These are phyloP conservation scores for Quercus robur DNA, from an alignment of 306 rosid genomes.

Conservation along the genomic window DNA sequence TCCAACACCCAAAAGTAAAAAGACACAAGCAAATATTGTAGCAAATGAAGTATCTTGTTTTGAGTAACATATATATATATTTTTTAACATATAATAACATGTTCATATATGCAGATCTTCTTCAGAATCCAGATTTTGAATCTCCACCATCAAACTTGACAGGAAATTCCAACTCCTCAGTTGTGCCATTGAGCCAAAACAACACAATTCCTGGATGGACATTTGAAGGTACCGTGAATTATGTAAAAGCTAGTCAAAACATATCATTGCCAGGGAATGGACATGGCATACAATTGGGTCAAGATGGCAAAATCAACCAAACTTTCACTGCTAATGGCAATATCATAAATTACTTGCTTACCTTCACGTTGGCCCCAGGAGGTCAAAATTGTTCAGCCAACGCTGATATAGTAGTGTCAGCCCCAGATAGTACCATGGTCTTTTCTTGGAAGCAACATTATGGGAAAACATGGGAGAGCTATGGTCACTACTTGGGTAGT, in stretches of 20 bases:
- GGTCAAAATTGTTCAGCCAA: slow-evolving; percentile 23
- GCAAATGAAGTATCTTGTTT: not conserved
- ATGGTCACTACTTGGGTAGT: slow-evolving; percentile 33
- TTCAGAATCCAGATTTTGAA: slow-evolving; percentile 34
- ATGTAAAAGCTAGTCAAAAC: slow-evolving; percentile 18
- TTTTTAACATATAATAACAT: not conserved
- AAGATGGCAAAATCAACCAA: slow-evolving; percentile 36
- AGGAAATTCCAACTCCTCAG: not conserved
- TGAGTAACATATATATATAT: not conserved
- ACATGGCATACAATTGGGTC: slow-evolving; percentile 26
- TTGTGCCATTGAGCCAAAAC: slow-evolving; percentile 9
- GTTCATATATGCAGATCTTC: slow-evolving; percentile 19
- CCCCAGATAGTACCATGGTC: slow-evolving; percentile 23
- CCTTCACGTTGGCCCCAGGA: slow-evolving; percentile 11
- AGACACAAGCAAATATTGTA: not conserved
- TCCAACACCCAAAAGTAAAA: not conserved
- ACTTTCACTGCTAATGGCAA: slow-evolving; percentile 16
- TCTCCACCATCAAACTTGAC: slow-evolving; percentile 30
- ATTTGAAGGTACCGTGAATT: slow-evolving; percentile 23
- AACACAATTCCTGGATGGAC: slow-evolving; percentile 36
- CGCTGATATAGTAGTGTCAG: slow-evolving; percentile 19
- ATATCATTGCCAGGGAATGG: slow-evolving; percentile 23
- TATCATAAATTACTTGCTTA: slow-evolving; percentile 15
- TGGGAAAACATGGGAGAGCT: slow-evolving; percentile 26
- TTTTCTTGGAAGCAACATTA: slow-evolving; percentile 19